These are phyloP conservation scores for Magnolia officinalis DNA, from an alignment of 164 flowering plant genomes.

Conservation along the genomic window DNA sequence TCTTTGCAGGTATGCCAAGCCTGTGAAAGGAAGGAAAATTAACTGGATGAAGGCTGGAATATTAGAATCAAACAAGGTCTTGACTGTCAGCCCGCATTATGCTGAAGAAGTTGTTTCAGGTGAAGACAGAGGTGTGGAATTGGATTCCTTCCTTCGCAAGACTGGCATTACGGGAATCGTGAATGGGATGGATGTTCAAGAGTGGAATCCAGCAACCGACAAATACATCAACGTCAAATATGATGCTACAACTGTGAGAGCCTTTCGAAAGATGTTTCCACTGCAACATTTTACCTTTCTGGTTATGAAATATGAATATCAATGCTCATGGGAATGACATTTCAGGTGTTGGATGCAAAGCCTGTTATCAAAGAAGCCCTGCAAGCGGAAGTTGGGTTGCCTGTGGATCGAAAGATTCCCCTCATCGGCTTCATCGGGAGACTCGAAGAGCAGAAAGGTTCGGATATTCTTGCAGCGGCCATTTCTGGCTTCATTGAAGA, in stretches of 20 bases:
- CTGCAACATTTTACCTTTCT: background rate
- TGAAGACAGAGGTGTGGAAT: conserved; percentile 67
- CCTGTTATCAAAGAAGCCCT: conserved; percentile 77
- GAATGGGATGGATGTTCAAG: conserved; percentile 96
- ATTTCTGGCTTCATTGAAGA: conserved; percentile 52
- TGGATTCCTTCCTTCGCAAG: conserved; percentile 49
- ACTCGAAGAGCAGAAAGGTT: conserved; percentile 96
- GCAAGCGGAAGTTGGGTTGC: conserved; percentile 89
- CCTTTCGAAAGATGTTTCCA: background rate
- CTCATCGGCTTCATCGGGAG: conserved; percentile 91
- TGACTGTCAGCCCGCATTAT: conserved; percentile 91
- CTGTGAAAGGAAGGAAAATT: conserved; percentile 88
- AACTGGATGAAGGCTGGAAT: conserved; percentile 99
- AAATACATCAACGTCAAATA: conserved; percentile 57
- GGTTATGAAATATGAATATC: background rate
- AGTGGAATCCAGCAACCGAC: conserved; percentile 84
- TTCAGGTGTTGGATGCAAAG: conserved; percentile 72
- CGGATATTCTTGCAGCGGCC: conserved; percentile 80
- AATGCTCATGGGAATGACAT: background rate
- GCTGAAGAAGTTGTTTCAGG: conserved; percentile 77
- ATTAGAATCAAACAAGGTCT: conserved; percentile 56
- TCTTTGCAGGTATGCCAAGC: conserved; percentile 61
- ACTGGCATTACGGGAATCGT: conserved; percentile 57
- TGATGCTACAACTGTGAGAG: conserved; percentile 70
- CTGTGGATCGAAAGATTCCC: conserved; percentile 66